phyloP scores from a whole-genome alignment of 208 protist genomes.

The Leishmania mexicana region DNA sequence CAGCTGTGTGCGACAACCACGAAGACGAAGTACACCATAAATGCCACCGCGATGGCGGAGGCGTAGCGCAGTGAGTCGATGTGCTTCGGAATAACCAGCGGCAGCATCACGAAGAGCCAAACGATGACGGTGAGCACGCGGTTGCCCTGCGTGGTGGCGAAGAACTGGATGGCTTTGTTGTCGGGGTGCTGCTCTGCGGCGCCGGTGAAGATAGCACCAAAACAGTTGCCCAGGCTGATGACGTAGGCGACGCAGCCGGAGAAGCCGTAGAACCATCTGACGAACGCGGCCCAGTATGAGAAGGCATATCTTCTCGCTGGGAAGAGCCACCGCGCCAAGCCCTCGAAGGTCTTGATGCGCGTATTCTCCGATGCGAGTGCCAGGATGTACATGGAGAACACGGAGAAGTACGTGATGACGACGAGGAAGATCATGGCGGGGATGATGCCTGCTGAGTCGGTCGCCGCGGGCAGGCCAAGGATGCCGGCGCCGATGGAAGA shows the following conservation, averaged over 20 bases:
- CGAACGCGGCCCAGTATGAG: constrained; percentile 44
- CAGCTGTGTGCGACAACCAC: constrained; percentile 49
- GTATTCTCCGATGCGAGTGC: constrained; percentile 40
- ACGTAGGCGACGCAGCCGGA: constrained; percentile 37
- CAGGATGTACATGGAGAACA: constrained; percentile 46
- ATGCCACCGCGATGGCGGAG: constrained; percentile 46
- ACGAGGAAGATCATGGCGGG: constrained; percentile 36
- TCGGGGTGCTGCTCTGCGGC: constrained; percentile 16
- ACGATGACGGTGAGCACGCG: constrained; percentile 39
- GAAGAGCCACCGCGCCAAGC: constrained; percentile 39
- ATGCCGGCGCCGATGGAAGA: constrained; percentile 47
- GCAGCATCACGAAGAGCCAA: constrained; percentile 61
- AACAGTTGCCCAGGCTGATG: constrained; percentile 39
- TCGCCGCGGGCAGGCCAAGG: constrained; percentile 44
- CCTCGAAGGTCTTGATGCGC: constrained; percentile 44
- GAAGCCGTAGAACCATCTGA: constrained; percentile 40
- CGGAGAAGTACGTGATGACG: constrained; percentile 44
- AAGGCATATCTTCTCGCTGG: constrained; percentile 26
- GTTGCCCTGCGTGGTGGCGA: constrained; percentile 24
- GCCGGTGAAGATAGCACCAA: constrained; percentile 34
- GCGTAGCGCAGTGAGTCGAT: constrained; percentile 71
- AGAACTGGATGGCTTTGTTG: constrained; percentile 28
- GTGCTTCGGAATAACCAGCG: constrained; percentile 57
- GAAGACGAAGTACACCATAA: constrained; percentile 56
- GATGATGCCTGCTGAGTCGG: constrained; percentile 37